Base-by-base conservation (phyloP, 306 rosid genomes). In the Cicer chorassanicum region DNA sequence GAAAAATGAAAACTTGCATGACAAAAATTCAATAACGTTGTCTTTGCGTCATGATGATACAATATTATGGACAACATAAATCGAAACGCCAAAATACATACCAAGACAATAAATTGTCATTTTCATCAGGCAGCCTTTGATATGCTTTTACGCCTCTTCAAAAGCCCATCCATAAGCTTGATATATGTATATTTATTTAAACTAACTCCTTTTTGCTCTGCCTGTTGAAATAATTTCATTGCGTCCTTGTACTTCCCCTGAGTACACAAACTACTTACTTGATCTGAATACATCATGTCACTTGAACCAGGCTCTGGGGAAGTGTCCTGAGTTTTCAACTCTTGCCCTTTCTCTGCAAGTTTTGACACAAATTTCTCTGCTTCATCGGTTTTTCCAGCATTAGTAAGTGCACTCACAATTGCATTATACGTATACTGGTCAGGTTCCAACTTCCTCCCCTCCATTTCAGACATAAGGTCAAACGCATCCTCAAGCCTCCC, bases 211-310 rank as follows among this genome's bases (percentile, higher is more conserved):
- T 91, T 79, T 78, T 81, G 79, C 61, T 76, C 91, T 11, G 88
- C 61, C 79, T 86, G 96, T 61, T 73, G 80, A 73, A 84, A 91
- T 54, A 88, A 68, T 78, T 48, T 68, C 90, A 91, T 87, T 50
- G 98, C 97, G 16, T 91, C 97, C 84, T 82, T 86, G 83, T 89
- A 90, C 83, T 87, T 93, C 75, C 84, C 91, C 83, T 86, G 78
- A 69, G 72, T 65, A 73, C 98, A 93, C 68, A 90, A 75, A 75
- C 70, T 83, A 63, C 53, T 86, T 78, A 93, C 91, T 73, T 77
- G 81, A 46, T 89, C 86, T 1, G 98, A 88, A 83, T 88, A 85
- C 48, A 42, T 73, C 40, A 14, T 13, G 43, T 87, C 76, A 53
- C 68, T 70, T 9, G 82, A 74, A 89, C 82, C 90, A 60, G 36